These are phyloP conservation scores for Melocanna baccifera DNA, from an alignment of 176 grass and related monocot species.

Conservation along the genomic window DNA sequence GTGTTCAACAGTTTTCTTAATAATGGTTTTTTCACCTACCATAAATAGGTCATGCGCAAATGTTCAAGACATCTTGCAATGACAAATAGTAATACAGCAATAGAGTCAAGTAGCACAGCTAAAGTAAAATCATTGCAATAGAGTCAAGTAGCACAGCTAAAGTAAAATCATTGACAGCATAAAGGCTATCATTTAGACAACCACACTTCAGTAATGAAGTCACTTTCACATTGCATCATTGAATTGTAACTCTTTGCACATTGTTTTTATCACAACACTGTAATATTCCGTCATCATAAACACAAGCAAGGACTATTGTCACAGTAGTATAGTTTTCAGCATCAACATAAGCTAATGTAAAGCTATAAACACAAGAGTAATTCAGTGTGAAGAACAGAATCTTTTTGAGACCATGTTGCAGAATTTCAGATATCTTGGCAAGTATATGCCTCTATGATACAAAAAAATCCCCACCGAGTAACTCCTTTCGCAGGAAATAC, in stretches of 20 bases:
- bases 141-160: background rate
- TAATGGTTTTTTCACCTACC: background rate
- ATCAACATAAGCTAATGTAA: constrained; percentile 14
- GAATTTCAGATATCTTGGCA: constrained; percentile 31
- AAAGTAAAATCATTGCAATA: background rate
- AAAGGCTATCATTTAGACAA: background rate
- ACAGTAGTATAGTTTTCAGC: background rate
- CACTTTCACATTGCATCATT: constrained; percentile 10
- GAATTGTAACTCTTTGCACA: background rate
- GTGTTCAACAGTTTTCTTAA: background rate
- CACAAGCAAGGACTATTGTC: background rate
- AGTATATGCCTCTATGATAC: constrained; percentile 9
- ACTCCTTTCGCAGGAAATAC: constrained; percentile 28
- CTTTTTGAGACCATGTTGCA: background rate
- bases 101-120: background rate
- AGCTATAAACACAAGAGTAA: constrained; percentile 1
- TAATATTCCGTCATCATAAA: background rate
- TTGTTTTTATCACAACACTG: constrained; percentile 4
- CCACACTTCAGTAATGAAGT: background rate
- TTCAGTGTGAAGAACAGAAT: background rate
- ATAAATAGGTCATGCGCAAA: background rate
- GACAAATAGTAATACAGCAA: background rate
- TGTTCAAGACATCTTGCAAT: background rate
- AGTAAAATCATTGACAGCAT: background rate
- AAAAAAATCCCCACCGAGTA: constrained; percentile 14